Percentiles rank a stretch among this genome's conserved stretches.
phyloP scores from a whole-genome alignment of 371 early-diverging fungal genomes.

The Conidiobolus incongruus region DNA sequence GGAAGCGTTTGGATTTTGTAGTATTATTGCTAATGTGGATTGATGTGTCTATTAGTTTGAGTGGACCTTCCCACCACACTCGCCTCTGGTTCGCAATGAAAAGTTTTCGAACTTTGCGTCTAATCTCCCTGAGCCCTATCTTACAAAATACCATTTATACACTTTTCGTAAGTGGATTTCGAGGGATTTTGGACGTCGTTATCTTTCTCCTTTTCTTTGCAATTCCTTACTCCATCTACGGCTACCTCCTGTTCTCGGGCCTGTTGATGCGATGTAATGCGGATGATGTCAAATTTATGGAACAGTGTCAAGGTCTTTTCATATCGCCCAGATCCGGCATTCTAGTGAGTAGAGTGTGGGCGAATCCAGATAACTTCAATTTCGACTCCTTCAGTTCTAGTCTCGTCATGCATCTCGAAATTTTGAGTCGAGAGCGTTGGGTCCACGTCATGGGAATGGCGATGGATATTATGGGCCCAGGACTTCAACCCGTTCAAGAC shows the following conservation, averaged over 20 bases:
- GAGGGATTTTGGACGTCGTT: constrained; percentile 31
- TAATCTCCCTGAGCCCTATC: constrained; percentile 26
- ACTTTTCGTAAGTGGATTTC: constrained; percentile 26
- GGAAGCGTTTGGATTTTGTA: constrained; percentile 41
- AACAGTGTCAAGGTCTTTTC: constrained; percentile 18
- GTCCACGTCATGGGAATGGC: constrained; percentile 28
- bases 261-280: constrained; percentile 33
- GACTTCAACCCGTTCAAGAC: constrained; percentile 13
- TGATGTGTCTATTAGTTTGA: neutral
- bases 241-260: constrained; percentile 34
- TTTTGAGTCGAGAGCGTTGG: constrained; percentile 50
- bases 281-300: constrained; percentile 3
- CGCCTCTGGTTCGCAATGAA: constrained; percentile 33
- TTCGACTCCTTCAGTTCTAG: constrained; percentile 36
- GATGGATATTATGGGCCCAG: constrained; percentile 16
- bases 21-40: constrained; percentile 13
- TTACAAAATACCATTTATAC: constrained; percentile 33
- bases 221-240: constrained; percentile 42
- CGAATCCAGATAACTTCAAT: constrained; percentile 33
- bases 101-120: constrained; percentile 31
- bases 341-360: constrained; percentile 32
- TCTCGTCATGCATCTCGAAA: constrained; percentile 32
- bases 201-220: constrained; percentile 27
- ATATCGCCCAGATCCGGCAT: constrained; percentile 7
- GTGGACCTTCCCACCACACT: neutral